These are phyloP conservation scores for Samsoniella hepiali DNA, from an alignment of 2,329 filamentous ascomycete genomes.

Conservation along the genomic window DNA sequence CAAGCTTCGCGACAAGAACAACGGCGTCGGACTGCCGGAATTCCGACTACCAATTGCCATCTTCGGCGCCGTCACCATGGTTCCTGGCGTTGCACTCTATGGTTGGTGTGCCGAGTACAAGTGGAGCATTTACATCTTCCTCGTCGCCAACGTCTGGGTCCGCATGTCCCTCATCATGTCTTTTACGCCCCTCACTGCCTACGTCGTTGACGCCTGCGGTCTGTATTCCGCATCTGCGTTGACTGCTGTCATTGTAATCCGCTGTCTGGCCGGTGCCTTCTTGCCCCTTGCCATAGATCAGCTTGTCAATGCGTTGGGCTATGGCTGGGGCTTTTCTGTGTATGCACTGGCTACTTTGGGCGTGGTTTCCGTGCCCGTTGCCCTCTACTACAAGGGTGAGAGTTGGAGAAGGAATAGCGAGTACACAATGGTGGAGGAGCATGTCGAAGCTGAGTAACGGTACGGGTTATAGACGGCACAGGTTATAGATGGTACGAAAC, in stretches of 20 bases:
- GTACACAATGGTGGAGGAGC: constrained; percentile 16
- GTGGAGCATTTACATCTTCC: constrained; percentile 13
- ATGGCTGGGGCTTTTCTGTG: constrained; percentile 7
- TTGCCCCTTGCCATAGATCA: constrained; percentile 95
- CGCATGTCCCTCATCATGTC: constrained; percentile 18
- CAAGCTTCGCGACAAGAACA: constrained; percentile 38
- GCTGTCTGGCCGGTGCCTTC: constrained; percentile 93
- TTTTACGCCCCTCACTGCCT: constrained; percentile 17
- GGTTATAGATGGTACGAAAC: background rate
- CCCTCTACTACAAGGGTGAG: constrained; percentile 49
- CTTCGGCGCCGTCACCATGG: constrained; percentile 31
- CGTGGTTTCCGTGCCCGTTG: constrained; percentile 49
- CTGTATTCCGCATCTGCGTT: constrained; percentile 17
- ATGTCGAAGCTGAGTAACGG: background rate
- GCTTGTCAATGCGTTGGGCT: constrained; percentile 47
- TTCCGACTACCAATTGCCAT: constrained; percentile 52
- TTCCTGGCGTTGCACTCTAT: constrained; percentile 14
- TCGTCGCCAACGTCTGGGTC: constrained; percentile 14
- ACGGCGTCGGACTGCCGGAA: constrained; percentile 47
- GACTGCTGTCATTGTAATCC: constrained; percentile 39
- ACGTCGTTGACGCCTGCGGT: constrained; percentile 19
- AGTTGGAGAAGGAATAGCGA: constrained; percentile 36
- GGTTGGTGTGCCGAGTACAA: constrained; percentile 18
- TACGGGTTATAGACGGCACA: background rate
- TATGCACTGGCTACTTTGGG: constrained; percentile 17